Base-by-base conservation (phyloP, 139 green algal species). In the Coelastrella sp. region DNA sequence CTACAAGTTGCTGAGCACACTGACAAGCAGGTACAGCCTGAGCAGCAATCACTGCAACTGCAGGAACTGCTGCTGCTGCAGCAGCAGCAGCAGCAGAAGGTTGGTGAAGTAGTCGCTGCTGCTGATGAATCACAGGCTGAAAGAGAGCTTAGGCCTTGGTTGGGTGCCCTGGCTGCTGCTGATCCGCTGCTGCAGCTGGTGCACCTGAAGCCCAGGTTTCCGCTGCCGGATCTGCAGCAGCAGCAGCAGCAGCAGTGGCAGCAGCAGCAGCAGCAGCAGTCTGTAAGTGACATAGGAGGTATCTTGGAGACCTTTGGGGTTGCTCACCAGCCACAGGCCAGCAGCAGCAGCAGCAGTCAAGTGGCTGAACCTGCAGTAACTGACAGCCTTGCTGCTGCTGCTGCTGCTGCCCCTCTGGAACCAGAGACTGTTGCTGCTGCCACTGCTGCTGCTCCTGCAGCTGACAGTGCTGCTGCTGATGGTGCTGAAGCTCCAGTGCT, bases 241-340 rank as follows among this genome's bases (percentile, higher is more conserved):
- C 19, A 72, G 57, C 12, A 19, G 80, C 80, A 86, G 82, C 82
- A 78, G 82, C 82, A 87, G 24, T 56, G 72, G 35, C 9, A 24
- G 56, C 80, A 27, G 58, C 80, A 66, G 80, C 35, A 57, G 80
- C 49, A 65, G 80, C 80, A 70, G 57, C 80, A 86, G 60, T 56
- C 72, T 8, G 49, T 70, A 11, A 56, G 56, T 49, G 58, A 8
- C 19, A 19, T 22, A 25, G 57, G 80, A 17, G 59, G 8, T 19
- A 22, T 57, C 20, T n/a, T 56, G 35, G 80, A 70, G 63, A 17
- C n/a, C 35, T 57, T 22, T 70, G 80, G 10, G 17, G 80, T n/a
- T 70, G 22, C 35, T 57, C 4, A 15, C 17, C 8, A n/a, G 22
- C 49, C 80, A 22, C 15, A 22, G 10, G 15, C 57, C 14, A 20